Conservation (phyloP, 2,329 filamentous ascomycete species). For the Aspergillus bombycis region DNA sequence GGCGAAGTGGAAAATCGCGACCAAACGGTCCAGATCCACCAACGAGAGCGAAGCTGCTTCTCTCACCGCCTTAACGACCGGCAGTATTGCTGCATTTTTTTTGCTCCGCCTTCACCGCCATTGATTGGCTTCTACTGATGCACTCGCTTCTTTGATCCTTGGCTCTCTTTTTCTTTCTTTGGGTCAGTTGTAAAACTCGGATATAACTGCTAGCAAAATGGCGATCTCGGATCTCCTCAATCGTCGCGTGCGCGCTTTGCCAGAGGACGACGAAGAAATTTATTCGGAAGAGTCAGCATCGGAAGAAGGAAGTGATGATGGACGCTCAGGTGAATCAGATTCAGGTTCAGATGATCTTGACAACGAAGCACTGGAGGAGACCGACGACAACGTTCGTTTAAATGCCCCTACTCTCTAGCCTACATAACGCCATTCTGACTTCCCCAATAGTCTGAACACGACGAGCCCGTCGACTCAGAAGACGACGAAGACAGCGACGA, state of each 20-base stretch:
- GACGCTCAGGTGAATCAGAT: constrained; percentile 16
- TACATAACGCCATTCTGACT: constrained; percentile 14
- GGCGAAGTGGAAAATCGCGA: constrained; percentile 6
- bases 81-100: constrained; percentile 33
- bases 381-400: constrained; percentile 14
- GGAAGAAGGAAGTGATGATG: constrained; percentile 23
- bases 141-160: neutral
- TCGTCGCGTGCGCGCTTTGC: constrained; percentile 45
- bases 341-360: constrained; percentile 17
- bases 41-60: neutral
- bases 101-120: constrained; percentile 15
- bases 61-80: constrained; percentile 25
- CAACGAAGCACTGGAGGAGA: constrained; percentile 15
- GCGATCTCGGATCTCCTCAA: constrained; percentile 43
- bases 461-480: constrained; percentile 46
- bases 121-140: neutral
- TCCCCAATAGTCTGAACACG: constrained; percentile 36
- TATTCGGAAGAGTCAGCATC: constrained; percentile 34
- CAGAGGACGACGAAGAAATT: constrained; percentile 47
- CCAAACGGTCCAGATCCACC: constrained; percentile 6
- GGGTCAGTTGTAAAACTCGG: neutral
- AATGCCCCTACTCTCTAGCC: neutral
- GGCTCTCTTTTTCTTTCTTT: neutral
- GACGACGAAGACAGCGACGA: constrained; percentile 41
- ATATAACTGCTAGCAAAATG: constrained; percentile 28